These are phyloP conservation scores for Gentiana straminea DNA, from an alignment of 257 asterid genomes.

Conservation along the genomic window DNA sequence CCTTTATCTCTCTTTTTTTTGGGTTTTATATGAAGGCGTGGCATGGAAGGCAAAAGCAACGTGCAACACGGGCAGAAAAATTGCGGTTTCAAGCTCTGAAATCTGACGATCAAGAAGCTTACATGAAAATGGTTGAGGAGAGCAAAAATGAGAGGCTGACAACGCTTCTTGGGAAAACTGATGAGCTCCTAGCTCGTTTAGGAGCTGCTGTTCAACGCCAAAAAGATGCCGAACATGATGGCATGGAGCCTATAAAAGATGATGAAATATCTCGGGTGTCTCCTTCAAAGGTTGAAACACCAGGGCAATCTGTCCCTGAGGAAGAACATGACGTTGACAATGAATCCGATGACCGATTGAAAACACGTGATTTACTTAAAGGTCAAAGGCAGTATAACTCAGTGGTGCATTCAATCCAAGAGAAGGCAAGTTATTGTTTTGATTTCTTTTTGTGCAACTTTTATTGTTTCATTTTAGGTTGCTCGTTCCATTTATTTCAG, in stretches of 20 bases:
- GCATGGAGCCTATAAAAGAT: slow-evolving; percentile 53
- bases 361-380: slow-evolving; percentile 85
- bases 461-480: neutral
- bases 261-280: slow-evolving; percentile 45
- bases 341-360: slow-evolving; percentile 41
- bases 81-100: slow-evolving; percentile 95
- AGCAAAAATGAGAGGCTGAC: slow-evolving; percentile 94
- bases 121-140: slow-evolving; percentile 99
- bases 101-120: slow-evolving; percentile 99
- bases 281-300: slow-evolving; percentile 54
- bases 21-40: slow-evolving; percentile 48
- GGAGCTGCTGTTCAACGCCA: slow-evolving; percentile 99
- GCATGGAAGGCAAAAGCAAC: slow-evolving; percentile 98
- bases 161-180: slow-evolving; percentile 94
- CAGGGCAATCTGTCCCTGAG: slow-evolving; percentile 59
- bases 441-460: neutral
- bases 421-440: slow-evolving; percentile 48
- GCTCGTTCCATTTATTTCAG: neutral
- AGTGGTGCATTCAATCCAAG: slow-evolving; percentile 96
- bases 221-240: slow-evolving; percentile 81
- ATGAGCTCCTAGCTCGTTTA: slow-evolving; percentile 77
- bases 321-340: slow-evolving; percentile 65
- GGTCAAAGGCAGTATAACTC: slow-evolving; percentile 96
- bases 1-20: neutral
- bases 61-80: slow-evolving; percentile 94